Percentiles rank a stretch among this genome's conserved stretches.
Conservation (phyloP, 345 rosid species). For the Diplotaxis tenuifolia region DNA sequence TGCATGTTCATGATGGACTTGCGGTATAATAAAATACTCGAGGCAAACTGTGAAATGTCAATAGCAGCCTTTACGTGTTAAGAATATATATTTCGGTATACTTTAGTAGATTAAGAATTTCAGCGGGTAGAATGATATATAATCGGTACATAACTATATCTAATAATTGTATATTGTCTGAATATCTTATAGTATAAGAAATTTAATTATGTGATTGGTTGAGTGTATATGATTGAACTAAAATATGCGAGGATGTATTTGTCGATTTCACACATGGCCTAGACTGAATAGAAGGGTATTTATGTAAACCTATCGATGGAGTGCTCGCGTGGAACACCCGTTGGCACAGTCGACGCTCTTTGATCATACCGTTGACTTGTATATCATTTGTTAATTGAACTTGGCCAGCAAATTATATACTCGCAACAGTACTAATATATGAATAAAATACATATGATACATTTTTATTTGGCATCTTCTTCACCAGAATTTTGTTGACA, state of each 20-base stretch:
- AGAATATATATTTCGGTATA: not conserved
- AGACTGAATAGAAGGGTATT: not conserved
- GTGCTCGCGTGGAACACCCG: constrained; percentile 10
- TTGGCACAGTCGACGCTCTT: not conserved
- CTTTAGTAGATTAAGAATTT: not conserved
- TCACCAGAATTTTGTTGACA: not conserved
- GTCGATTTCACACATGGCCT: not conserved
- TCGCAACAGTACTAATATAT: not conserved
- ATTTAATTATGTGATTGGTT: not conserved
- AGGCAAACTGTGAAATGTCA: not conserved
- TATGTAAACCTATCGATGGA: not conserved
- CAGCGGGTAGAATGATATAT: not conserved
- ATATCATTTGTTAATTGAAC: not conserved
- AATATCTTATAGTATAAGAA: not conserved
- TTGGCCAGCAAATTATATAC: constrained; percentile 7
- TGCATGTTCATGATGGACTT: constrained; percentile 13
- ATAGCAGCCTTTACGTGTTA: constrained; percentile 5
- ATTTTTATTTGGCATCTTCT: not conserved
- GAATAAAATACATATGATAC: not conserved
- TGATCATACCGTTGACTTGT: not conserved
- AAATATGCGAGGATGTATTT: not conserved
- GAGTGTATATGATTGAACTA: not conserved
- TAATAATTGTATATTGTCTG: not conserved
- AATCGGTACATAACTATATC: not conserved
- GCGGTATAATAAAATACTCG: not conserved